phyloP scores from a whole-genome alignment of 31 red algal species.

The Odonthalia washingtoniensis region DNA sequence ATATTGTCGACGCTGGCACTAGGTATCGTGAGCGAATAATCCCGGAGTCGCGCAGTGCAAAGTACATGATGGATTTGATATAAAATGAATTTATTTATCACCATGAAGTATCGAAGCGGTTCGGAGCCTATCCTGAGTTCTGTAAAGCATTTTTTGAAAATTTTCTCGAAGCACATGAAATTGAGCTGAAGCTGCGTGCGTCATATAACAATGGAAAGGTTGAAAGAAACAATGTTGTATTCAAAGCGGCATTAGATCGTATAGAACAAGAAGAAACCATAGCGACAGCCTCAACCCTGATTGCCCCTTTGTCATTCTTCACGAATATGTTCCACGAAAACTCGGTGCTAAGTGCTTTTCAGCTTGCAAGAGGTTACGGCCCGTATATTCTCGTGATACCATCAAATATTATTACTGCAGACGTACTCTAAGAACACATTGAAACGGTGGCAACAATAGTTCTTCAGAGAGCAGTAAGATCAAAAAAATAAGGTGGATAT shows the following conservation, averaged over 20 bases:
- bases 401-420: too few species aligned
- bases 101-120: neutral
- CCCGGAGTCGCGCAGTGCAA: neutral
- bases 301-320: slow-evolving; percentile 14
- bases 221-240: slow-evolving; percentile 24
- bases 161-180: neutral
- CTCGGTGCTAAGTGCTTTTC: slow-evolving; percentile 14
- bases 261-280: neutral
- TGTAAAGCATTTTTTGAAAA: neutral
- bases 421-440: too few species aligned
- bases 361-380: slow-evolving; percentile 28
- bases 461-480: too few species aligned
- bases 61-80: neutral
- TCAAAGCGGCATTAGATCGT: slow-evolving; percentile 12
- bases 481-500: too few species aligned
- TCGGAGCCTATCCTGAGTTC: slow-evolving; percentile 31
- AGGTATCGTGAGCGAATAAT: slow-evolving; percentile 29
- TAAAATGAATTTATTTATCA: slow-evolving; percentile 35
- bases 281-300: neutral
- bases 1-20: slow-evolving; percentile 26
- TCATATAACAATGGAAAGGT: slow-evolving; percentile 22
- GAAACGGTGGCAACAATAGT: too few species aligned
- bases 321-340: slow-evolving; percentile 15
- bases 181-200: neutral
- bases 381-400: too few species aligned